A percentile compares a stretch with the other conserved stretches of the same genome.
phyloP scores from a whole-genome alignment of 371 early-diverging fungal genomes.

The Rhizopus delemar region DNA sequence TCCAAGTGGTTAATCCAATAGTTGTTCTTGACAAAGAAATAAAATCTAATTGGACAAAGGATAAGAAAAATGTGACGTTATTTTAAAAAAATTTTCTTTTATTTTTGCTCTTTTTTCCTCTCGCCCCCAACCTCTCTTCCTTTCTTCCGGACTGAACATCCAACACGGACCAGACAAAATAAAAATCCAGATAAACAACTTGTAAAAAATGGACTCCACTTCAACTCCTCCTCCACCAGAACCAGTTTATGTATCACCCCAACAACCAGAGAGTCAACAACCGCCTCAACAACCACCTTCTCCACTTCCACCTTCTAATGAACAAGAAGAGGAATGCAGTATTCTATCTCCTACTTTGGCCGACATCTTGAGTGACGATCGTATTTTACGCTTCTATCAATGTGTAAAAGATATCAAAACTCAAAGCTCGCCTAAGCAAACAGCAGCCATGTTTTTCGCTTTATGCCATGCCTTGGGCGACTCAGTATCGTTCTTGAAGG shows the following conservation, averaged over 20 bases:
- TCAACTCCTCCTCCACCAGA: constrained; percentile 2
- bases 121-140: not conserved
- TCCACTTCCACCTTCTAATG: not conserved
- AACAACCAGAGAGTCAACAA: not conserved
- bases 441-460: constrained; percentile 54
- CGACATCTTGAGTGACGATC: constrained; percentile 50
- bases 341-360: constrained; percentile 46
- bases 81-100: not conserved
- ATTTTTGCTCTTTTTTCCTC: not conserved
- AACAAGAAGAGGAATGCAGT: constrained; percentile 37
- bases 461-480: constrained; percentile 53
- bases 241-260: constrained; percentile 1
- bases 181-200: not conserved
- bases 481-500: constrained; percentile 43
- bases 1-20: not conserved
- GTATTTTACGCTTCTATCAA: constrained; percentile 50
- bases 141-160: constrained; percentile 6
- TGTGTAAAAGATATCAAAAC: constrained; percentile 55
- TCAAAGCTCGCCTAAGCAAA: constrained; percentile 44
- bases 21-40: not conserved
- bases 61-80: not conserved
- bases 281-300: constrained; percentile 7
- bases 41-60: not conserved
- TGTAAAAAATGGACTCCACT: constrained; percentile 7
- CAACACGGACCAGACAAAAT: constrained; percentile 7